Evolutionary conservation across 148 eudicot genomes (phyloP), one percentile per base, ranked within the genome.

Genomic region (Nyssa sinensis): DNA sequence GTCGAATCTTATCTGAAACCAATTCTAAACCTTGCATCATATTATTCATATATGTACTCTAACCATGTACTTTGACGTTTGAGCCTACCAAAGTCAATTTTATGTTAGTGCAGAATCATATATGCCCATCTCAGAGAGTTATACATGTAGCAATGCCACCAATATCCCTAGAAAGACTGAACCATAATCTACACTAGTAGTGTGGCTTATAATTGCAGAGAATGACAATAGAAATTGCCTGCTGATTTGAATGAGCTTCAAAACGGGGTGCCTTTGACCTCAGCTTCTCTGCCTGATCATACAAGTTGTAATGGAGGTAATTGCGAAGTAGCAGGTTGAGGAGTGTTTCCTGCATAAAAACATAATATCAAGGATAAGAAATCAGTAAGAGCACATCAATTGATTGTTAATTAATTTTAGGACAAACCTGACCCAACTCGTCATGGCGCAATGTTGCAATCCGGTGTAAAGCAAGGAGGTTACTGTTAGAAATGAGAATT

Each of bases 251-350:
- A 71, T 94, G 98, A 32, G 98, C 96, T 78, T 93, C 98, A 83
- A 94, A 94, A 79, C 96, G 93, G 44, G 98, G 98, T 63, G 98
- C 97, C 91, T 92, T 94, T 33, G 98, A 90, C 73, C 98, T 92
- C 85, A 94, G 80, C 81, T 94, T 94, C 84, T 94, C 98, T 28
- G 98, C 98, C 78, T 88, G 96, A 77, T 94, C 98, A 85, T 88
- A 94, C 75, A 94, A 85, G 85, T 94, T 92, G 84, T 90, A 94
- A 62, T 92, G 97, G 28, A 94, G 92, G 75, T 94, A 94, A 82
- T 94, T 94, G 81, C 98, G 93, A 60, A 94, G 93, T 51, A 94
- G 82, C 72, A 94, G 80, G 79, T 94, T 94, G 65, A 94, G 92
- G 74, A 94, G 97, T 74, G 98, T 90, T 86, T 94, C 98, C 97